phyloP scores from a whole-genome alignment of 2,329 filamentous ascomycete species.

The Lachnellula subtilissima region DNA sequence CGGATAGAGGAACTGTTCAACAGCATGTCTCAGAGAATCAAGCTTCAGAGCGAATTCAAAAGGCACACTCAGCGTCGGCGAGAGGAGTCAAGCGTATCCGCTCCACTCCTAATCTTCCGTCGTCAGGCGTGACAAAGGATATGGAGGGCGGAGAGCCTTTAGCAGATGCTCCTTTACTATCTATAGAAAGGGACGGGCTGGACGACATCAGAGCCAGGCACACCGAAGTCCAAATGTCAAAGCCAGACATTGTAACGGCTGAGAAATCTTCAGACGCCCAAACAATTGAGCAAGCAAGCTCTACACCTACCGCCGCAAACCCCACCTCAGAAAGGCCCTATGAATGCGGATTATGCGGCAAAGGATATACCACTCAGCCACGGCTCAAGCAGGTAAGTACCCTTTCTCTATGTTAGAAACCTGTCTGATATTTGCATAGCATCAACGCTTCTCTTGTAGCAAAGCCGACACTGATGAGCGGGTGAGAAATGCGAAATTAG shows the following conservation, averaged over 20 bases:
- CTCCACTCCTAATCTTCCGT: background rate
- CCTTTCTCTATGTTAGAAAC: background rate
- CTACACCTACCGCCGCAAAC: background rate
- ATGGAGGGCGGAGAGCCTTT: background rate
- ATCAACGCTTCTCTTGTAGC: background rate
- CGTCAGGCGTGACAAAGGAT: background rate
- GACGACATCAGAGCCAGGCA: background rate
- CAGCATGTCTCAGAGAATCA: background rate
- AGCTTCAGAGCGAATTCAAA: background rate
- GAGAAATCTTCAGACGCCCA: background rate
- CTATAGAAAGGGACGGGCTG: slow-evolving; percentile 1
- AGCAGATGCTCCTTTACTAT: background rate
- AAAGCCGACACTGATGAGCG: background rate
- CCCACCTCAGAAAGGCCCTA: background rate
- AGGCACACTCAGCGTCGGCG: background rate
- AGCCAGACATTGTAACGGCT: background rate
- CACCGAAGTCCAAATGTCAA: background rate
- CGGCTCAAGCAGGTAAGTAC: background rate
- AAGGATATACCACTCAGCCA: background rate
- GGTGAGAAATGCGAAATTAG: background rate
- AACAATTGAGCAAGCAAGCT: background rate
- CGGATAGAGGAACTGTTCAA: background rate
- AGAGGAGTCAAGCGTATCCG: background rate
- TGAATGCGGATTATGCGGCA: background rate
- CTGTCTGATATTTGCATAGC: background rate